Base-by-base conservation (phyloP, 306 rosid genomes). In the Quercus gilva region DNA sequence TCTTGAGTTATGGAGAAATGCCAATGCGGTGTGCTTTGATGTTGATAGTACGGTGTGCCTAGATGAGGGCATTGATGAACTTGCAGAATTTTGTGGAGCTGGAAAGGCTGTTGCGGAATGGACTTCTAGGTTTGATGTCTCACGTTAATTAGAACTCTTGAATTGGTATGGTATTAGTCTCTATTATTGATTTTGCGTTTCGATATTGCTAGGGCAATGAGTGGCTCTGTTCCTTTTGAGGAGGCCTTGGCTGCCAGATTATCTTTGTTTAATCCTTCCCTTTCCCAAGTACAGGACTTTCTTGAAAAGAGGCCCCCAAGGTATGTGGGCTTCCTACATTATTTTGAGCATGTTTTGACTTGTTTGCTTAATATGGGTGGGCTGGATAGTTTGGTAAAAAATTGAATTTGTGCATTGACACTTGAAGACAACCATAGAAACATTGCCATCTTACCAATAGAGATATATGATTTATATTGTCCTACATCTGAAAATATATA, bases 61-160 rank as follows among this genome's bases (percentile, higher is more conserved):
- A 68, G 98, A 92, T 78, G 99, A 94, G 81, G 97, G 99, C 69
- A 94, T 94, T 71, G 99, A 94, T 70, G 99, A 94, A 81, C 90
- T 94, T 52, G 99, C 97, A 2, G 97, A 92, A 35, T 91, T 89
- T 71, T 94, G 99, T 55, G 97, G 99, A 79, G 97, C 99, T 80
- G 99, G 99, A 83, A 88, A 90, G 79, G 94, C 92, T 67, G 99
- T 94, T 69, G 97, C 99, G 18, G 97, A 94, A 78, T 94, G 97
- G 97, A 92, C 99, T 51, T 94, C 99, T 58, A 92, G 91, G 97
- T 92, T 74, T 64, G 64, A 57, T 82, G 35, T 23, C 74, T 61
- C 21, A 18, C 33, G 10, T 23, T 63, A 53, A 41, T 11, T 80
- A 21, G 43, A 20, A 23, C 58, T 71, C 51, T 56, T 80, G 25